Evolutionary conservation across 495 filamentous ascomycete genomes (phyloP), one percentile per base, ranked within the genome.

Genomic region (Talaromyces trachyspermus): DNA sequence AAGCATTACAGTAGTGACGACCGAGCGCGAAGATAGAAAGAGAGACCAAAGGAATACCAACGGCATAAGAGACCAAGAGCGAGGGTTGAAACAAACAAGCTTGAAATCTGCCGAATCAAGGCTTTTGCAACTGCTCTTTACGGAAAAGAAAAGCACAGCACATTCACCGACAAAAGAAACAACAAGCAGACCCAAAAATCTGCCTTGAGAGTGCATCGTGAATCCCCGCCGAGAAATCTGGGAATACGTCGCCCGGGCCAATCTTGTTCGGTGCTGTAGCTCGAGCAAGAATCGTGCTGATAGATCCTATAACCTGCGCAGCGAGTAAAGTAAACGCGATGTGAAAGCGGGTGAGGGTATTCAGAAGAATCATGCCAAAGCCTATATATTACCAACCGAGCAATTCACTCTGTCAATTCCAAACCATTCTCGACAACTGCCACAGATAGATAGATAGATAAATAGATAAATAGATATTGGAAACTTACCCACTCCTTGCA

Each of bases 121-220:
- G 81, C 64, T 85, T 85, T 40, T 62, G 65, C 50, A 81, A 64
- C 59, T 83, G 79, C 60, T 81, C 79, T 68, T 80, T 82, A 32
- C 79, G 59, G 61, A 83, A 79, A 58, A 81, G 81, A 67, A 46
- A 80, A 73, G 60, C 79, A 84, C 0, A 80, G 76, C 9, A 76
- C 51, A 45, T 75, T 77, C 49, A 84, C 72, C n/a, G 72, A 57
- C 33, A 77, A 42, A 59, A 83, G 78, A 39, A 71, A 62, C 0
- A 69, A 17, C 25, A 83, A 46, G 22, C 68, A 74, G 29, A 79
- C 52, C 80, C 80, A 84, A 53, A 84, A 84, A 48, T 61, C 66
- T 25, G 68, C 61, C 27, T 72, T 69, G 53, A 61, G 10, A 80
- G 40, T 4, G 75, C 77, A 5, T 63, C 59, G 32, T 37, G 39